Percentiles rank a stretch among this genome's conserved stretches.
Conservation (phyloP, 2,329 filamentous ascomycete species). For the Phyllosticta citribraziliensis region DNA sequence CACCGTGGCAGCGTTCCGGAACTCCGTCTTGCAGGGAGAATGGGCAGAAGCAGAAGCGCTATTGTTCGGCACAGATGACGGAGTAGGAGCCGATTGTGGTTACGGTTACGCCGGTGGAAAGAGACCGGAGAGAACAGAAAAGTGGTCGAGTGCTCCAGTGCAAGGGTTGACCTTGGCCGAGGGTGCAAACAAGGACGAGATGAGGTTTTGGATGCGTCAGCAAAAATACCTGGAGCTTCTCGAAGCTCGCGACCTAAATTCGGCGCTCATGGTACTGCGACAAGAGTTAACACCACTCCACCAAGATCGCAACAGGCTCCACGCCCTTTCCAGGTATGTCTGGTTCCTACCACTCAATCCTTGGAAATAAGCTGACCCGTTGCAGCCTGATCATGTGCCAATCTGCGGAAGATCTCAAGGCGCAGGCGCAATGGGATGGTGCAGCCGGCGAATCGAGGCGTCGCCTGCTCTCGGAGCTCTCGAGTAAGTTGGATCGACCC, state of each 20-base stretch:
- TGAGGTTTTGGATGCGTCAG: conserved; percentile 81
- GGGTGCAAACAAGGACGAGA: conserved; percentile 63
- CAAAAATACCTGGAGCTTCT: conserved; percentile 93
- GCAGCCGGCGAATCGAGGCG: conserved; percentile 65
- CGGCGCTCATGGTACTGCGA: conserved; percentile 73
- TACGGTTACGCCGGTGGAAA: conserved; percentile 22
- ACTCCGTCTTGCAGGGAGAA: conserved; percentile 65
- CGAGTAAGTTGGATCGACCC: conserved; percentile 48
- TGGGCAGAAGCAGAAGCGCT: conserved; percentile 82
- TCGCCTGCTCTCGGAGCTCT: conserved; percentile 67
- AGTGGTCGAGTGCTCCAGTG: conserved; percentile 18
- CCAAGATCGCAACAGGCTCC: conserved; percentile 65
- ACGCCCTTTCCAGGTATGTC: conserved; percentile 64
- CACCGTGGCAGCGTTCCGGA: conserved; percentile 76
- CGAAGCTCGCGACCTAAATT: conserved; percentile 61
- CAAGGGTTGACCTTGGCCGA: conserved; percentile 62
- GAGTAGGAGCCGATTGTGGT: conserved; percentile 26
- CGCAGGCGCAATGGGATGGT: conserved; percentile 76
- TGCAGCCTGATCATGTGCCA: conserved; percentile 77
- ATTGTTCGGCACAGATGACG: conserved; percentile 49
- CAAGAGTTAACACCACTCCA: conserved; percentile 80
- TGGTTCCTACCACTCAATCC: not conserved
- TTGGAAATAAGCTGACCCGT: conserved; percentile 15
- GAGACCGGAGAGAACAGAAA: conserved; percentile 21
- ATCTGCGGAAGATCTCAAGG: conserved; percentile 63